Evolutionary conservation across 1,139 yeast genomes (phyloP).

Genomic region (Pichia norvegensis): DNA sequence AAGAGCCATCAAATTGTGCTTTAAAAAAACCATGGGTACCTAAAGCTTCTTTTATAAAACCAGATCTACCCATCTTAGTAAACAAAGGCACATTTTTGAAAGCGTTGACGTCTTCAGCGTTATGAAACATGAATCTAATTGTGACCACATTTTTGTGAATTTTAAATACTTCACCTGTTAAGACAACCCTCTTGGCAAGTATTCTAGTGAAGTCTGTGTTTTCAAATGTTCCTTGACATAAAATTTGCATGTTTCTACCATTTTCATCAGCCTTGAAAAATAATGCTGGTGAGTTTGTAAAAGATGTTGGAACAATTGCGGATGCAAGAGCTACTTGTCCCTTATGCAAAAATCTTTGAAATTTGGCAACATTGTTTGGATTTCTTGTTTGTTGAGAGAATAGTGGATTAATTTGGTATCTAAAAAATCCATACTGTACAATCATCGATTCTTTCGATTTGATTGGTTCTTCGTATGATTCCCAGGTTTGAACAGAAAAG

Average conservation of each 20-base stretch:
- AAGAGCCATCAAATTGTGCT: conserved; percentile 87
- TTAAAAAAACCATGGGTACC: conserved; percentile 99
- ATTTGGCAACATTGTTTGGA: conserved; percentile 80
- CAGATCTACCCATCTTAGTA: conserved; percentile 87
- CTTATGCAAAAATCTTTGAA: conserved; percentile 74
- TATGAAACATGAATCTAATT: conserved; percentile 95
- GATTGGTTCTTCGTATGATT: conserved; percentile 77
- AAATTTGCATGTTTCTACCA: conserved; percentile 46
- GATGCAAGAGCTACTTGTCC: conserved; percentile 77
- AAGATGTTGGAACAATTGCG: conserved; percentile 80
- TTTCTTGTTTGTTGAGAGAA: conserved; percentile 75
- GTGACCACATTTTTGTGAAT: conserved; percentile 91
- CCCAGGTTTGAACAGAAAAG: conserved; percentile 79
- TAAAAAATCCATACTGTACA: conserved; percentile 90
- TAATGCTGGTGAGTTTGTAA: conserved; percentile 75
- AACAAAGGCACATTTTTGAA: conserved; percentile 89
- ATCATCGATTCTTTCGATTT: conserved; percentile 71
- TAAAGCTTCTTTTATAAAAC: conserved; percentile 86
- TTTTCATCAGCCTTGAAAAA: conserved; percentile 43
- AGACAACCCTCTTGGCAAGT: conserved; percentile 76
- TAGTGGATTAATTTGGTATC: conserved; percentile 76
- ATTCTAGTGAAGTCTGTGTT: conserved; percentile 82
- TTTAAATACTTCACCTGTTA: conserved; percentile 93
- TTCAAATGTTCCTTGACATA: conserved; percentile 87
- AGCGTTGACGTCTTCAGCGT: conserved; percentile 78